Evolutionary conservation across 2,329 filamentous ascomycete genomes (phyloP), one percentile per base, ranked within the genome.

Genomic region (Aspergillus felis): DNA sequence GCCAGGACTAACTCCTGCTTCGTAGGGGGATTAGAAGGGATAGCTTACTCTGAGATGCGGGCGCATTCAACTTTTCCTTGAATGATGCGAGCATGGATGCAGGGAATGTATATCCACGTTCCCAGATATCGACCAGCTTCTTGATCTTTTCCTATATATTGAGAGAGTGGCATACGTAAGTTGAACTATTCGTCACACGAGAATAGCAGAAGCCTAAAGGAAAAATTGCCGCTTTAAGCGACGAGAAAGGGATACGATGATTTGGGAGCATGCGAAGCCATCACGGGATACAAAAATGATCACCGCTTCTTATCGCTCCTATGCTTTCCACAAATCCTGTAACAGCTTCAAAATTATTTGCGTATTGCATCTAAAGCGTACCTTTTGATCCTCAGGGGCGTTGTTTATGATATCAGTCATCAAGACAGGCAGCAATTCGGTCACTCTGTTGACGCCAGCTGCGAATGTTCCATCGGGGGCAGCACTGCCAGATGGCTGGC

Each of bases 51-150:
- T 83, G 80, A 64, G 80, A 74, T 58, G 80, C 71, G 51, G 83
- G 79, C 59, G 85, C 81, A 62, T 82, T 87, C 68, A 96, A 75
- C 75, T 90, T 92, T 71, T 90, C 83, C 77, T 91, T 93, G 82
- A 96, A 96, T 41, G 85, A 85, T n/a, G 78, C 74, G 67, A 99
- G 84, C 85, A 96, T 88, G 54, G 87, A 76, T 46, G 82, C 74
- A 27, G 94, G 92, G 75, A 99, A 97, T 24, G 92, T 97, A 72
- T 89, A 88, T 63, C 91, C 91, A 71, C 94, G 94, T 74, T 97
- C 92, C 94, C 94, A 99, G 66, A 99, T 99, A 73, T 96, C 92
- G 78, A 97, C 81, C 67, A 99, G 84, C 75, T 97, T 97, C 73
- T 83, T 87, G 76, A 97, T 93, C 81, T 97, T 97, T 74, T 96